Evolutionary conservation across 2,329 filamentous ascomycete species (phyloP), one percentile per base, ranked within the genome.

Genomic region (Capronia coronata): DNA sequence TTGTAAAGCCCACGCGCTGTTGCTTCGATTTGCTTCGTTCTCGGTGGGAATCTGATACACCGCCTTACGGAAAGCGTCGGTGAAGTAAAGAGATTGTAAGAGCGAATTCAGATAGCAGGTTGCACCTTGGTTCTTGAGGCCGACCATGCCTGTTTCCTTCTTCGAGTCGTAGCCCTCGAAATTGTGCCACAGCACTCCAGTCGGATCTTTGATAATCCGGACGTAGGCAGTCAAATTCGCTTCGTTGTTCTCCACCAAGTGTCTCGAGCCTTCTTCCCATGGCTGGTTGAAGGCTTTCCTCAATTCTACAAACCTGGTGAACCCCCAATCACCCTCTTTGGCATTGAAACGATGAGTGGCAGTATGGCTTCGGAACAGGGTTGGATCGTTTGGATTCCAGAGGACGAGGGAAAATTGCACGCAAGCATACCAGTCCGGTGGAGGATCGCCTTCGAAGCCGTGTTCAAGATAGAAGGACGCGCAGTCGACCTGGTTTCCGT

Each of bases 261-360:
- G 87, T 49, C 86, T 78, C 14, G 74, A 75, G 52, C 69, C 70
- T 43, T 81, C 79, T 49, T 93, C 86, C 79, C 85, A 94, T 1
- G 80, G 77, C 27, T 82, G 74, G 53, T 83, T 84, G 64, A 96
- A 94, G 66, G 97, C 84, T 62, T 82, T 84, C 46, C 88, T 79
- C 43, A 94, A 77, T 66, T 97, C 93, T 10, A 89, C 82, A 64
- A 97, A 98, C 48, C 91, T 77, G n/a, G 93, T 98, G 67, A 98
- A 98, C 1, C 93, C 93, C 93, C 93, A 98, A 63, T 98, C 93
- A 19, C 88, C 89, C 68, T 98, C 93, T 37, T 97, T 93, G 56
- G 86, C 87, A 2, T 89, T 97, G 68, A 97, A 98, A 51, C 93
- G 85, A 66, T 98, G 93, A 61, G 90, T 88, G n/a, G 93, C 93